These are phyloP conservation scores for Yamadazyma philogaea DNA, from an alignment of 805 yeast species.

Conservation along the genomic window DNA sequence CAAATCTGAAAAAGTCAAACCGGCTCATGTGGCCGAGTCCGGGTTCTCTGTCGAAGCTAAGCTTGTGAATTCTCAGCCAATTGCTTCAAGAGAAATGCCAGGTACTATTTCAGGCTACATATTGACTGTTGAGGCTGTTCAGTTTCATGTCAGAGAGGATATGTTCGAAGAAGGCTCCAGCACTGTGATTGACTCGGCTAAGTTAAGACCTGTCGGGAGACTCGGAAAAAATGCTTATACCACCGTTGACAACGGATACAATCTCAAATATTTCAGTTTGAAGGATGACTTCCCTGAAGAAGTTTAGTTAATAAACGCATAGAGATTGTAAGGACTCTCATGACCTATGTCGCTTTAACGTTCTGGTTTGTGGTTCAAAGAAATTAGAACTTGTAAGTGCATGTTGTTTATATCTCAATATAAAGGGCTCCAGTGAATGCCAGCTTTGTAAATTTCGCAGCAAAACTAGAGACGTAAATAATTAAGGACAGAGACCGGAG, in stretches of 20 bases:
- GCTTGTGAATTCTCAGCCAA: conserved; percentile 42
- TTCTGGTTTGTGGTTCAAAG: too few relatives aligned
- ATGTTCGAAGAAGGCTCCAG: conserved; percentile 37
- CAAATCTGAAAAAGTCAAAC: conserved; percentile 43
- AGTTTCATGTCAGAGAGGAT: conserved; percentile 58
- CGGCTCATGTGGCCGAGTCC: conserved; percentile 59
- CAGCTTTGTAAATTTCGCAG: conserved; percentile 5
- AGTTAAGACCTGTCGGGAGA: conserved; percentile 53
- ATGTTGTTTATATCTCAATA: too few relatives aligned
- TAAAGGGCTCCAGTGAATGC: too few relatives aligned
- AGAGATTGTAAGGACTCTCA: too few relatives aligned
- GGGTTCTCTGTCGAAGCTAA: conserved; percentile 59
- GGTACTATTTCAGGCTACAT: conserved; percentile 34
- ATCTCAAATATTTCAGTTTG: conserved; percentile 44
- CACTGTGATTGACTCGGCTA: conserved; percentile 41
- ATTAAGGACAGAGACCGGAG: too few relatives aligned
- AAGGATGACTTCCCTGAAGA: conserved; percentile 13
- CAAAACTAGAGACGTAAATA: neutral
- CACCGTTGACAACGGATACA: conserved; percentile 44
- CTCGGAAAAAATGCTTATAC: conserved; percentile 48
- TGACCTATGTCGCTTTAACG: too few relatives aligned
- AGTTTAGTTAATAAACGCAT: neutral
- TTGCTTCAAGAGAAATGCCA: conserved; percentile 41
- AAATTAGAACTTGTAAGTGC: too few relatives aligned
- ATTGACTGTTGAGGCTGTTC: conserved; percentile 52